Percentiles rank a stretch among this genome's conserved stretches.
These are phyloP conservation scores for Stylonectria norvegica DNA, from an alignment of 2,329 filamentous ascomycete genomes.

Conservation along the genomic window DNA sequence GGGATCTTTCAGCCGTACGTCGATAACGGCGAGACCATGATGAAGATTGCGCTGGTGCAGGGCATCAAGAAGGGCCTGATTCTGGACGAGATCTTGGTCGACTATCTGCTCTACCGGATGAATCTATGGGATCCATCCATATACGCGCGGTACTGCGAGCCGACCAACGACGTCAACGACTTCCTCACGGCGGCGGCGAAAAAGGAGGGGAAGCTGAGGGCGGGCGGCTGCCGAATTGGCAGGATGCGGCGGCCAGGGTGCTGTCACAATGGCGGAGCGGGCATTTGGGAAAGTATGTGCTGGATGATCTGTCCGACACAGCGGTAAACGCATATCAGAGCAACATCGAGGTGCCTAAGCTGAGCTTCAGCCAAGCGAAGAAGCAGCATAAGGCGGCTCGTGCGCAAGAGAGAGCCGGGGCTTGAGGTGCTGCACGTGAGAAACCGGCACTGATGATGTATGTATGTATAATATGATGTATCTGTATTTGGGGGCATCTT, in stretches of 20 bases:
- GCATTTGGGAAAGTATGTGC: slow-evolving; percentile 68
- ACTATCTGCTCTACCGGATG: slow-evolving; percentile 84
- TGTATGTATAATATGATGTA: slow-evolving; percentile 5
- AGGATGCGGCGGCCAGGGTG: slow-evolving; percentile 74
- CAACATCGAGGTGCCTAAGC: slow-evolving; percentile 42
- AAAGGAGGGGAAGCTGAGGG: slow-evolving; percentile 71
- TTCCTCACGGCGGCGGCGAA: slow-evolving; percentile 69
- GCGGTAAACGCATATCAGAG: slow-evolving; percentile 50
- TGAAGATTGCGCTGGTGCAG: slow-evolving; percentile 89
- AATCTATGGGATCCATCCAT: slow-evolving; percentile 63
- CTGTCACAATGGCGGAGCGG: slow-evolving; percentile 81
- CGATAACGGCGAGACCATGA: slow-evolving; percentile 78
- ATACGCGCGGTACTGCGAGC: slow-evolving; percentile 61
- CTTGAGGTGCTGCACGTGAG: too few species aligned
- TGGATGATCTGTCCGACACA: slow-evolving; percentile 70
- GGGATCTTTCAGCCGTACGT: slow-evolving; percentile 96
- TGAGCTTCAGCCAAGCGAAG: slow-evolving; percentile 66
- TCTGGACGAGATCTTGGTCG: slow-evolving; percentile 71
- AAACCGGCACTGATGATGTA: slow-evolving; percentile 10
- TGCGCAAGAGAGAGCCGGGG: slow-evolving; percentile 40
- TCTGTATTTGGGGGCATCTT: background rate
- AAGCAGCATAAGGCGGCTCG: slow-evolving; percentile 62
- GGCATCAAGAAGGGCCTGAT: slow-evolving; percentile 89
- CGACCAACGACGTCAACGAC: slow-evolving; percentile 79
- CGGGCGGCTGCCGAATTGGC: slow-evolving; percentile 66